These are phyloP conservation scores for Suillus decipiens DNA, from an alignment of 768 basidiomycete genomes.

Conservation along the genomic window DNA sequence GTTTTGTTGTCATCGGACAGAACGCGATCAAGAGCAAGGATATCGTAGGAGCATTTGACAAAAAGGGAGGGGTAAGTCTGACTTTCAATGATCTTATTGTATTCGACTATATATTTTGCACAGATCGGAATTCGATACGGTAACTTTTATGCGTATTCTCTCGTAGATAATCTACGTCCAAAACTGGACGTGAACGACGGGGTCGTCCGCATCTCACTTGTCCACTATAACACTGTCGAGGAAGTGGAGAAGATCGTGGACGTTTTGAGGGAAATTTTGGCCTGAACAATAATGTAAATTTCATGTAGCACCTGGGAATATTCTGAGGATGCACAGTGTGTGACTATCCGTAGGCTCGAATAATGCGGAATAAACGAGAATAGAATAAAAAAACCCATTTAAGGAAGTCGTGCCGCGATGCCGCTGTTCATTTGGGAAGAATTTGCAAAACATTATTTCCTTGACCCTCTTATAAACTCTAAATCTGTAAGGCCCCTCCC, in stretches of 20 bases:
- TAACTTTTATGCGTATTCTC: slow-evolving; percentile 75
- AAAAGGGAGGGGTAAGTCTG: slow-evolving; percentile 58
- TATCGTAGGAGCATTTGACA: slow-evolving; percentile 65
- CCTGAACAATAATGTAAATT: neutral
- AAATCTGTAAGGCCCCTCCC: too few species aligned
- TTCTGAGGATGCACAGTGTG: too few species aligned
- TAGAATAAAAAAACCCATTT: too few species aligned
- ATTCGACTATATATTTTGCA: slow-evolving; percentile 2
- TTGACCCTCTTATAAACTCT: too few species aligned
- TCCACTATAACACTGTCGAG: slow-evolving; percentile 77
- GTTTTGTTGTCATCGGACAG: slow-evolving; percentile 67
- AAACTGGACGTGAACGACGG: slow-evolving; percentile 63
- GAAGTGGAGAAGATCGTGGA: slow-evolving; percentile 65
- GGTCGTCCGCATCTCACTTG: slow-evolving; percentile 73
- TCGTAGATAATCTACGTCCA: slow-evolving; percentile 54
- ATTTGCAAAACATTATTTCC: too few species aligned
- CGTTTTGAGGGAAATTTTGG: slow-evolving; percentile 53
- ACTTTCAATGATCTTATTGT: neutral
- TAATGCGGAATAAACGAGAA: too few species aligned
- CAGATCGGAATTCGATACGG: slow-evolving; percentile 81
- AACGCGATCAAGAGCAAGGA: slow-evolving; percentile 58
- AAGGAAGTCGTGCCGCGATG: too few species aligned
- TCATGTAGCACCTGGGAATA: neutral
- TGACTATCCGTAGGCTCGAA: too few species aligned
- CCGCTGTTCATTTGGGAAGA: too few species aligned